Conservation (phyloP, 192 early-diverging fungal genomes). For the Gonapodya sp. region DNA sequence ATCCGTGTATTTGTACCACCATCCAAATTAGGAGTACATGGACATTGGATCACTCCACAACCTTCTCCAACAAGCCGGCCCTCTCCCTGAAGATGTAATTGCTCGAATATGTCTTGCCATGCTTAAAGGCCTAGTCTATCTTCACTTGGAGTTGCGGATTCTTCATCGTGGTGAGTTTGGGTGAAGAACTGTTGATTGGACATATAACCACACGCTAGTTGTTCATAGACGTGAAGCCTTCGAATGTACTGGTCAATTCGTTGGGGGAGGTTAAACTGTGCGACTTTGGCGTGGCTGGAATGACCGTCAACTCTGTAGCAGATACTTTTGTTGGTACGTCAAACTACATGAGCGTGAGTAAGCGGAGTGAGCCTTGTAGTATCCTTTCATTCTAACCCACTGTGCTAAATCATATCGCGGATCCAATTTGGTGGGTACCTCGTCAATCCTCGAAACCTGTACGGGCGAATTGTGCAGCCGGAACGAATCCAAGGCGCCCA, state of each 20-base stretch:
- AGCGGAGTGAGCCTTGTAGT: background rate
- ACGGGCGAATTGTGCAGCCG: conserved; percentile 29
- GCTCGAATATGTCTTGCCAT: conserved; percentile 72
- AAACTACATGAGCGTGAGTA: conserved; percentile 69
- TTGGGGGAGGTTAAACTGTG: conserved; percentile 89
- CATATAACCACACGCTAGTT: background rate
- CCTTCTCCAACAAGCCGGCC: conserved; percentile 75
- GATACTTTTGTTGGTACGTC: conserved; percentile 79
- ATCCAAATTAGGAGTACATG: background rate
- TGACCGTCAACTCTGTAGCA: conserved; percentile 73
- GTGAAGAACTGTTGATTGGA: background rate
- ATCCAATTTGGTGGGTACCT: background rate
- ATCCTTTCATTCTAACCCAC: background rate
- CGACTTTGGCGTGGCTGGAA: conserved; percentile 93
- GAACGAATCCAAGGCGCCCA: conserved; percentile 68
- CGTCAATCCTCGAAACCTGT: background rate
- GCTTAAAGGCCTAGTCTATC: conserved; percentile 82
- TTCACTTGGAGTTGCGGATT: conserved; percentile 77
- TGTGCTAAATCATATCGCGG: background rate
- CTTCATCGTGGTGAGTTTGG: conserved; percentile 73
- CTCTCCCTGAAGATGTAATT: conserved; percentile 80
- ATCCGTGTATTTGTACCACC: background rate
- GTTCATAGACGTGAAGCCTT: conserved; percentile 86
- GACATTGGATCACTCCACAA: conserved; percentile 85
- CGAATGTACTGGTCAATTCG: conserved; percentile 87